These are phyloP conservation scores for Sabuloglossum arenarium DNA, from an alignment of 495 filamentous ascomycete species.

Conservation along the genomic window DNA sequence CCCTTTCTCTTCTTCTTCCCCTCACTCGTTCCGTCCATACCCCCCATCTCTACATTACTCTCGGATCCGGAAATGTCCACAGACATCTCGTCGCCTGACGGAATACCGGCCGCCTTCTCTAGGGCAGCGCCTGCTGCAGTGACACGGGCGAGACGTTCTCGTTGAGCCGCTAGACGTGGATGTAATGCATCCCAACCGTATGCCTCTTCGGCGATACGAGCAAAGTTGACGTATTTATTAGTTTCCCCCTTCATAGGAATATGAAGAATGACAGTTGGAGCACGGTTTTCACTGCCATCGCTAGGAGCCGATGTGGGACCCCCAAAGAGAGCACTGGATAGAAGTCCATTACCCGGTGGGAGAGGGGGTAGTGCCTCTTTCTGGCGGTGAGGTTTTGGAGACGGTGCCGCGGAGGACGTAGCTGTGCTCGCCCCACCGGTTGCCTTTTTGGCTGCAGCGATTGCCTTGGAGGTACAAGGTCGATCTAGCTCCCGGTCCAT, in stretches of 20 bases:
- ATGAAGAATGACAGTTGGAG: constrained; percentile 67
- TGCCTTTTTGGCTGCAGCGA: constrained; percentile 9
- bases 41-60: constrained; percentile 62
- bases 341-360: constrained; percentile 45
- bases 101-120: constrained; percentile 36
- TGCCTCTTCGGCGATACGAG: constrained; percentile 73
- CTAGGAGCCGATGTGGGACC: constrained; percentile 20
- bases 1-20: constrained; percentile 53
- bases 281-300: constrained; percentile 27
- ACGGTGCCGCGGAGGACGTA: constrained; percentile 34
- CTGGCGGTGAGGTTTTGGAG: constrained; percentile 32
- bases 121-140: constrained; percentile 66
- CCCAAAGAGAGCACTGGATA: constrained; percentile 40
- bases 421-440: constrained; percentile 20
- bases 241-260: constrained; percentile 58
- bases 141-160: constrained; percentile 58
- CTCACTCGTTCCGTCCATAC: constrained; percentile 22
- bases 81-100: constrained; percentile 53
- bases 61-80: constrained; percentile 33
- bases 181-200: constrained; percentile 92
- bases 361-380: constrained; percentile 33
- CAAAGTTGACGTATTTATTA: constrained; percentile 89
- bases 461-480: background rate
- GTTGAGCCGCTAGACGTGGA: constrained; percentile 70
- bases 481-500: background rate